Base-by-base conservation (phyloP, 2,329 filamentous ascomycete species). In the Cercospora berteroae region DNA sequence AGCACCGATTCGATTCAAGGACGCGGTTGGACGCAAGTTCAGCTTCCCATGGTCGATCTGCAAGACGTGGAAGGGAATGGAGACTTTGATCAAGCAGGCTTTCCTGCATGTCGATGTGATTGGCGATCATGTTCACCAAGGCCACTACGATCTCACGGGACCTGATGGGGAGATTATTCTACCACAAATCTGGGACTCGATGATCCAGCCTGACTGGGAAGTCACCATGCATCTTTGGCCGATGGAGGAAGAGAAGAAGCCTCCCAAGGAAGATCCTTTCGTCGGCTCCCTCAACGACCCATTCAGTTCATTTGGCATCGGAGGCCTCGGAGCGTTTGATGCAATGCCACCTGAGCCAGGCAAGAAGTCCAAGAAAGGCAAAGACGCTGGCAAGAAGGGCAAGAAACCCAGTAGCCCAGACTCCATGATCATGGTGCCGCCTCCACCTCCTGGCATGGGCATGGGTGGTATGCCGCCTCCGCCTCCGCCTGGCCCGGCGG, bases 21-120 rank as follows among this genome's bases (percentile, higher is more conserved):
- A 97, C 77, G 93, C 93, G 0, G 88, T 97, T 16, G 92, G 92
- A 33, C 87, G 94, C 72, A 97, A 96, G 79, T 97, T 96, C 78
- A 95, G 88, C 80, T 97, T 97, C 76, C 94, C 94, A 1, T 97
- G 90, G 80, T 88, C 94, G 70, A 79, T 96, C 31, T 97, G 93
- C 79, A 88, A 89, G 75, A 95, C 89, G 2, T 76, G 75, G 76
- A 78, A 83, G 77, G 81, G 81, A 39, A 83, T 84, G 82, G 80
- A 83, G 69, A 76, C 77, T 31, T 76, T 84, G 58, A 83, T 84
- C 77, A 80, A 81, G 69, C 82, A 84, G 73, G 82, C 82, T 20
- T 84, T 83, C 73, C 71, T 80, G 23, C 81, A 83, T 68, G 79
- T 83, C 31, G 82, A 83, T 60, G 75, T 79, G 29, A 79, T 84